A percentile compares a stretch with the other conserved stretches of the same genome.
Conservation (phyloP, 1,284 basidiomycete species). For the Limonomyces culmigenus region DNA sequence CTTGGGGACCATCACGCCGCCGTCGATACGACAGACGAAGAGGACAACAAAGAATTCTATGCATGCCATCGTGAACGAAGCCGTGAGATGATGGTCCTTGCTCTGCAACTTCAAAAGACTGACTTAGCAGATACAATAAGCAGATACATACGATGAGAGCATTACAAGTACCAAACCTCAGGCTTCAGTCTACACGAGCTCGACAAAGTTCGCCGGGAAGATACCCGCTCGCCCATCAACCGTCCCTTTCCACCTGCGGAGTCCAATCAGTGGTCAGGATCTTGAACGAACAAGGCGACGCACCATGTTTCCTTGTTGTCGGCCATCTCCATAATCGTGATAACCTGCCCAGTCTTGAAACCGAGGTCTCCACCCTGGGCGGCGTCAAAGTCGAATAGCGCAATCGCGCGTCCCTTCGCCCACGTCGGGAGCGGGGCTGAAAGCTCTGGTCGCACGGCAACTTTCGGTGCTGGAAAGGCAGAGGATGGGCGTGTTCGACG, state of each 20-base stretch:
- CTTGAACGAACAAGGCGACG: constrained; percentile 7
- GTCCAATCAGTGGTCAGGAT: not conserved
- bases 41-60: too few relatives aligned
- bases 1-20: too few relatives aligned
- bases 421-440: constrained; percentile 25
- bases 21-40: too few relatives aligned
- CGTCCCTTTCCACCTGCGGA: constrained; percentile 50
- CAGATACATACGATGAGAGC: too few relatives aligned
- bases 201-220: constrained; percentile 39
- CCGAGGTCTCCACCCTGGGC: constrained; percentile 72
- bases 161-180: too few relatives aligned
- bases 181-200: constrained; percentile 21
- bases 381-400: constrained; percentile 62
- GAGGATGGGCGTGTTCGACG: too few relatives aligned
- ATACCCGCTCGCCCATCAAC: constrained; percentile 25
- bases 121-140: too few relatives aligned
- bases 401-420: constrained; percentile 60
- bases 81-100: too few relatives aligned
- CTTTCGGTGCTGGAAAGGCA: not conserved
- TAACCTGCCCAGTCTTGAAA: constrained; percentile 73
- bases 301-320: constrained; percentile 69
- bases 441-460: constrained; percentile 27
- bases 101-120: too few relatives aligned
- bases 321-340: constrained; percentile 60
- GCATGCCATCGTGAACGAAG: too few relatives aligned